Evolutionary conservation across 495 filamentous ascomycete species (phyloP).

Genomic region (Tuber borchii): DNA sequence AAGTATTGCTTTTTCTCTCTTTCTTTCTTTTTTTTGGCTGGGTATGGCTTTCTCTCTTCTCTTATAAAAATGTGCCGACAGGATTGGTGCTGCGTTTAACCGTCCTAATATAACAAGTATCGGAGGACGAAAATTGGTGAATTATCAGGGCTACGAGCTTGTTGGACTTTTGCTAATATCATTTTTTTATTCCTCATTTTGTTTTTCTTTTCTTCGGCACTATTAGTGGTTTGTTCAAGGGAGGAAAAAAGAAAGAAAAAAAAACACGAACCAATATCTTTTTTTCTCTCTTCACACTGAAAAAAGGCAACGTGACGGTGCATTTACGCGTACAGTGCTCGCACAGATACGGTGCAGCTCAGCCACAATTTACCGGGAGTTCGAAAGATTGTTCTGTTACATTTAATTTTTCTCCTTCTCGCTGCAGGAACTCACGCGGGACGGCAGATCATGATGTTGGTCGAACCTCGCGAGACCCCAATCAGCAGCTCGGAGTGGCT

Average conservation of each 20-base stretch:
- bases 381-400: slow-evolving; percentile 25
- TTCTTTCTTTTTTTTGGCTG: slow-evolving; percentile 7
- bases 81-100: slow-evolving; percentile 32
- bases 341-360: slow-evolving; percentile 1
- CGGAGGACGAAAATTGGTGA: slow-evolving; percentile 2
- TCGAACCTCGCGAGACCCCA: slow-evolving; percentile 30
- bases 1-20: slow-evolving; percentile 16
- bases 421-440: slow-evolving; percentile 23
- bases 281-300: neutral
- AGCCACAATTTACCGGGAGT: slow-evolving; percentile 33
- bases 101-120: slow-evolving; percentile 30
- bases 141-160: neutral
- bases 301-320: slow-evolving; percentile 23
- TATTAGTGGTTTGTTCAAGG: neutral
- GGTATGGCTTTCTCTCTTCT: slow-evolving; percentile 10
- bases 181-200: neutral
- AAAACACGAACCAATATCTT: neutral
- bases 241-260: neutral
- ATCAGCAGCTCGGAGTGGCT: slow-evolving; percentile 10
- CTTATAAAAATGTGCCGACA: slow-evolving; percentile 29
- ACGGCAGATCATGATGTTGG: slow-evolving; percentile 26
- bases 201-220: neutral
- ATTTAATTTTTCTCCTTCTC: slow-evolving; percentile 19
- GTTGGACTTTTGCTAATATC: slow-evolving; percentile 1
- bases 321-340: neutral